Conservation (phyloP, 768 basidiomycete species). For the Goffeauzyma gilvescens region DNA sequence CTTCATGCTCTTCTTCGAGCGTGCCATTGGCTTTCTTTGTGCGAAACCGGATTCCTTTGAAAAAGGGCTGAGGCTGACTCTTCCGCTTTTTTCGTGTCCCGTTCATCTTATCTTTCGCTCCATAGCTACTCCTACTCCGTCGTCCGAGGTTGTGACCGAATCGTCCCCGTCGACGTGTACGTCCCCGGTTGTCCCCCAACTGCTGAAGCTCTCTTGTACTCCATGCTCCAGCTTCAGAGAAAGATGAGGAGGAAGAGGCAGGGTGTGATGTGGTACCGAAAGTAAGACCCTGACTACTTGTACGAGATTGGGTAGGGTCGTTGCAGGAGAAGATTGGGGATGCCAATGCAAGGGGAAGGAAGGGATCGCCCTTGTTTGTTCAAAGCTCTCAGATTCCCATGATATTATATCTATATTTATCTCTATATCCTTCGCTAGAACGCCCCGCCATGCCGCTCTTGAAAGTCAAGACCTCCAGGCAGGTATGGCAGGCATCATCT, state of each 20-base stretch:
- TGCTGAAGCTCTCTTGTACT: constrained; percentile 91
- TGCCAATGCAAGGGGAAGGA: no score
- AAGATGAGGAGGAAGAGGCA: constrained; percentile 84
- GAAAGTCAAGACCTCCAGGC: no score
- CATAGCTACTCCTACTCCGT: constrained; percentile 98
- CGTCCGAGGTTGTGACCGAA: constrained; percentile 92
- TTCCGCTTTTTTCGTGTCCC: background rate
- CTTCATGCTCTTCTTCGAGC: constrained; percentile 6
- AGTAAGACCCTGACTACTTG: constrained; percentile 16
- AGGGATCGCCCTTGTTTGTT: no score
- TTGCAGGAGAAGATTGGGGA: no score
- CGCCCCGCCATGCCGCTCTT: no score
- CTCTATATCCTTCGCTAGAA: no score
- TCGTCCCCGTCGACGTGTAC: constrained; percentile 45
- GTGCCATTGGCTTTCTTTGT: no score
- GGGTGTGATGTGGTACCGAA: constrained; percentile 59
- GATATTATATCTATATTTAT: no score
- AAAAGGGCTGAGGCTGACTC: constrained; percentile 40
- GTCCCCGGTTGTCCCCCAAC: constrained; percentile 26
- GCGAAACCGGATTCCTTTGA: no score
- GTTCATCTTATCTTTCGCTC: constrained; percentile 7
- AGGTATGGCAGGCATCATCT: no score
- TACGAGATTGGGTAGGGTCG: no score
- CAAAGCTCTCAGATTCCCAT: no score
- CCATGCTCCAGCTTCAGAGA: constrained; percentile 87